phyloP scores from a whole-genome alignment of 768 basidiomycete species.

The Lentinula raphanica region DNA sequence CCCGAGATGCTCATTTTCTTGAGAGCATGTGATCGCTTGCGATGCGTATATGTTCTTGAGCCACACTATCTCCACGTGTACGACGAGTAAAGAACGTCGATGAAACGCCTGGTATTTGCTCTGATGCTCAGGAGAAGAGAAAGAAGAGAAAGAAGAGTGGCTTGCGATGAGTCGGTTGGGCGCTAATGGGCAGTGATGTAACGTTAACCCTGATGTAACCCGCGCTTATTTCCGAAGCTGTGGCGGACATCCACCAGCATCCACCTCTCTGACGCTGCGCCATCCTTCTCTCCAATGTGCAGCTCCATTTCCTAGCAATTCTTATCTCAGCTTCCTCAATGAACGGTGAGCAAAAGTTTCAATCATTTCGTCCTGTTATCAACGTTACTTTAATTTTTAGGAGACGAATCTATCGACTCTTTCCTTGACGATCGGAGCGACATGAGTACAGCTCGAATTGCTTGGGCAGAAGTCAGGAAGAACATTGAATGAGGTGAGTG shows the following conservation, averaged over 20 bases:
- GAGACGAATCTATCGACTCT: constrained; percentile 65
- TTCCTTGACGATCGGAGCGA: constrained; percentile 70
- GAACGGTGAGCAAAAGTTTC: constrained; percentile 59
- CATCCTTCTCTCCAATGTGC: constrained; percentile 64
- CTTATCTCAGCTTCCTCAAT: constrained; percentile 79
- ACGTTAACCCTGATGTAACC: neutral
- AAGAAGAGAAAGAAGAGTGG: too few species aligned
- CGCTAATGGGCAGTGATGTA: neutral
- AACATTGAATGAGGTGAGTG: constrained; percentile 73
- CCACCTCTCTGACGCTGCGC: constrained; percentile 35
- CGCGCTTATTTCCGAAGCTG: neutral
- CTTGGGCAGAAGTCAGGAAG: constrained; percentile 83
- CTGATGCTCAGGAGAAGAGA: too few species aligned
- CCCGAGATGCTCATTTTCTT: too few species aligned
- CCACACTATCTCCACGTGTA: too few species aligned
- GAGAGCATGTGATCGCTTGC: too few species aligned
- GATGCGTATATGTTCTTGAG: too few species aligned
- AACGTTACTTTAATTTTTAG: constrained; percentile 33
- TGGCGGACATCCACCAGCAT: neutral
- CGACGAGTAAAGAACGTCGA: too few species aligned
- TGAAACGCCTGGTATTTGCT: too few species aligned
- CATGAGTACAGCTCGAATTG: constrained; percentile 57
- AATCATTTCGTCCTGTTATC: constrained; percentile 11
- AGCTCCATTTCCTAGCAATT: constrained; percentile 67
- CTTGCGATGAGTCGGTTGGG: neutral